Conservation (phyloP, 805 yeast genomes). For the Lipomyces yamanashiensis region DNA sequence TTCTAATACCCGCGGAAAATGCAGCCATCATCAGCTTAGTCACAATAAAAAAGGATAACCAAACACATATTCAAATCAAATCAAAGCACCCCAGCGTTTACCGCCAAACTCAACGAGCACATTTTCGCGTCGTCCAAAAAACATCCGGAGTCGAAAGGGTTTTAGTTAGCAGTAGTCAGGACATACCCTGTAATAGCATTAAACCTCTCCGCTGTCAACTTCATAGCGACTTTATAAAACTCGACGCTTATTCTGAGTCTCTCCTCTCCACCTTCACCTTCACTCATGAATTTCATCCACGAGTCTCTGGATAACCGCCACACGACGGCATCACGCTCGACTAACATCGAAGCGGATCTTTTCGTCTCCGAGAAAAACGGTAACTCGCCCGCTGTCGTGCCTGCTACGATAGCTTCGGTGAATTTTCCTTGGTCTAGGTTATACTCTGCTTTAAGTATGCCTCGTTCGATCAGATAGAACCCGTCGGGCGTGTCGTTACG, state of each 20-base stretch:
- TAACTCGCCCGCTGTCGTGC: constrained; percentile 76
- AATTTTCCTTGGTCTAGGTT: constrained; percentile 53
- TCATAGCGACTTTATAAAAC: constrained; percentile 62
- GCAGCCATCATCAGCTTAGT: no score
- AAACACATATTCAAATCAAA: no score
- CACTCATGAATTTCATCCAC: constrained; percentile 42
- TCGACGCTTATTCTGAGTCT: constrained; percentile 66
- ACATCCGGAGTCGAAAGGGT: no score
- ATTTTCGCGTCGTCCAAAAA: no score
- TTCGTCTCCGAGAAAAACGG: constrained; percentile 47
- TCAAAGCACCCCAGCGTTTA: no score
- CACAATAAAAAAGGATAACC: no score
- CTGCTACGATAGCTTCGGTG: constrained; percentile 62
- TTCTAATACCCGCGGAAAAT: no score
- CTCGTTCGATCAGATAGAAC: constrained; percentile 64
- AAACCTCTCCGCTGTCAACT: constrained; percentile 70
- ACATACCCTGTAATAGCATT: constrained; percentile 78
- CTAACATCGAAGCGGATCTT: constrained; percentile 52
- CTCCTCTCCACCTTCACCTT: constrained; percentile 41
- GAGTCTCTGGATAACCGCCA: constrained; percentile 66
- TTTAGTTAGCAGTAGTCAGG: constrained; percentile 53
- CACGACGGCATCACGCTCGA: constrained; percentile 65
- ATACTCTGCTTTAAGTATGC: constrained; percentile 58
- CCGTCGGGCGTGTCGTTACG: constrained; percentile 54
- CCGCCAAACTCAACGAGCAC: no score